A percentile compares a stretch with the other conserved stretches of the same genome.
Evolutionary conservation across 2,329 filamentous ascomycete species (phyloP).

Genomic region (Penicillium brasilianum): DNA sequence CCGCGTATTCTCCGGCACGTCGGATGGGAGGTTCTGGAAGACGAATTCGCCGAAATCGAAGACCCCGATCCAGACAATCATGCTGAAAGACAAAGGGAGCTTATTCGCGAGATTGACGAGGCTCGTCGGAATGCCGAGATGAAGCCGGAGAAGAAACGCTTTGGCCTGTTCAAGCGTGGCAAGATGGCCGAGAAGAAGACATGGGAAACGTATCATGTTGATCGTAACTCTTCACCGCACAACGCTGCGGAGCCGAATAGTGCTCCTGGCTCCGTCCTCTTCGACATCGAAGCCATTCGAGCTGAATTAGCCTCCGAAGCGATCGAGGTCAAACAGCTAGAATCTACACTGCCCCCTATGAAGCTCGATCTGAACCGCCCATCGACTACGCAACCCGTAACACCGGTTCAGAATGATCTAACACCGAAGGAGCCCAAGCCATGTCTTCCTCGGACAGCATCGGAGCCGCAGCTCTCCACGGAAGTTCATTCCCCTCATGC

Average conservation of each 20-base stretch:
- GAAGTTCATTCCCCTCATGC: conserved; percentile 15
- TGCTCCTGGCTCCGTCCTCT: conserved; percentile 67
- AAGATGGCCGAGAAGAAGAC: conserved; percentile 77
- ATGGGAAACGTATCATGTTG: conserved; percentile 92
- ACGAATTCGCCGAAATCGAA: conserved; percentile 96
- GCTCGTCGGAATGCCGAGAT: conserved; percentile 84
- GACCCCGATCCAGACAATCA: conserved; percentile 97
- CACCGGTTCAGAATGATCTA: conserved; percentile 41
- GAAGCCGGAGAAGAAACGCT: conserved; percentile 73
- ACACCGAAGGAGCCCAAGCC: conserved; percentile 44
- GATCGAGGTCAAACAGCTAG: conserved; percentile 76
- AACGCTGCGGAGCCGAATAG: conserved; percentile 34
- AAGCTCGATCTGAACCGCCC: conserved; percentile 66
- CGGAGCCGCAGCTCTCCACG: conserved; percentile 26
- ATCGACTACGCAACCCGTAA: conserved; percentile 27
- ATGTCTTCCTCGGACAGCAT: conserved; percentile 26
- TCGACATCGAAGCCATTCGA: conserved; percentile 93
- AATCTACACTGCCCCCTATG: conserved; percentile 88
- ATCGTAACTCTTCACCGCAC: conserved; percentile 38
- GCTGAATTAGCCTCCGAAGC: conserved; percentile 78
- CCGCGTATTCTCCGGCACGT: conserved; percentile 83
- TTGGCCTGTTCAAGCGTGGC: conserved; percentile 80
- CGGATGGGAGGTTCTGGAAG: conserved; percentile 88
- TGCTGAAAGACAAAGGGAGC: conserved; percentile 80
- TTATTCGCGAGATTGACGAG: conserved; percentile 96